phyloP scores from a whole-genome alignment of 163 green algal genomes.

The Prototheca wickerhamii region DNA sequence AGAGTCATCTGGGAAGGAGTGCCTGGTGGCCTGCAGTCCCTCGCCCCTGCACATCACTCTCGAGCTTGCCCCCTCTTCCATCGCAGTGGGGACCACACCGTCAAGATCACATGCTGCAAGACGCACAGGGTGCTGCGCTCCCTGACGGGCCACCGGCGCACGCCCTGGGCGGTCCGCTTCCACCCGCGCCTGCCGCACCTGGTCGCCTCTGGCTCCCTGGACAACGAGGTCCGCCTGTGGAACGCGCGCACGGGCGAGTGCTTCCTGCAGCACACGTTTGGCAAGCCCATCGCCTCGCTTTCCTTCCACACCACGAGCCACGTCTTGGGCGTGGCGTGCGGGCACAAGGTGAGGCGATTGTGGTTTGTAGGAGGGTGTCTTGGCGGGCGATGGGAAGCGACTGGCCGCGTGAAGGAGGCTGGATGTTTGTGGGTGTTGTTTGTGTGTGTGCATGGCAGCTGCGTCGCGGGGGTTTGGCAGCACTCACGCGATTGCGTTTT shows the following conservation, averaged over 20 bases:
- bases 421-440: too few relatives aligned
- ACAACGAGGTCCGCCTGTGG: constrained; percentile 70
- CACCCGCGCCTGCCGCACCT: constrained; percentile 58
- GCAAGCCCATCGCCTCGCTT: constrained; percentile 78
- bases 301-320: constrained; percentile 65
- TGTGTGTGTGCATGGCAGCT: too few relatives aligned
- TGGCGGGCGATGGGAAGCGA: neutral
- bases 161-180: constrained; percentile 90
- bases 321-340: constrained; percentile 72
- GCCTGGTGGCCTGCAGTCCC: too few relatives aligned
- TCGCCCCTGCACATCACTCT: neutral
- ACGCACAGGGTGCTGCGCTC: constrained; percentile 49
- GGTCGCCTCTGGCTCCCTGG: constrained; percentile 77
- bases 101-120: constrained; percentile 72
- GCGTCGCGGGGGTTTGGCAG: too few relatives aligned
- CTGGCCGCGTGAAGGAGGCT: too few relatives aligned
- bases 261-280: constrained; percentile 60
- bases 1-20: too few relatives aligned
- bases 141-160: constrained; percentile 72
- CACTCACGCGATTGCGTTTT: too few relatives aligned
- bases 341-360: constrained; percentile 62
- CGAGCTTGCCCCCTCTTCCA: neutral
- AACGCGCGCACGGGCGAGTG: constrained; percentile 43
- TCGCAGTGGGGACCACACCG: constrained; percentile 85
- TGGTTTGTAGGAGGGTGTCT: neutral